Percentiles rank a stretch among this genome's conserved stretches.
Conservation (phyloP, 495 filamentous ascomycete species). For the Aspergillus bridgeri region DNA sequence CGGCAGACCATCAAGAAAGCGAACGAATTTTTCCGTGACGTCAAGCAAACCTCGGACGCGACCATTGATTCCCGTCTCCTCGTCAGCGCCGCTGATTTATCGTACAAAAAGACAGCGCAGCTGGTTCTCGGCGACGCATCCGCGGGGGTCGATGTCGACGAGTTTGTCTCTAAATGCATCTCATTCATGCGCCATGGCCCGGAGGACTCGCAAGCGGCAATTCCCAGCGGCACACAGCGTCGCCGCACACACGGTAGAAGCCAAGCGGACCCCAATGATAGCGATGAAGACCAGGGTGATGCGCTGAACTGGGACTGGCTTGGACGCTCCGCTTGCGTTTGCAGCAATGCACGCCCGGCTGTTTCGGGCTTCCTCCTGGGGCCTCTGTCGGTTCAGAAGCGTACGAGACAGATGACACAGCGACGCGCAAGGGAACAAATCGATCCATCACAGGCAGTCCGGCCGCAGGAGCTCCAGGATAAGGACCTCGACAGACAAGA, state of each 20-base stretch:
- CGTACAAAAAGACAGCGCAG: slow-evolving; percentile 67
- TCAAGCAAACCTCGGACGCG: slow-evolving; percentile 92
- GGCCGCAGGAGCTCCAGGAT: slow-evolving; percentile 68
- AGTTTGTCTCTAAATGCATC: slow-evolving; percentile 90
- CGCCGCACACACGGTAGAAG: slow-evolving; percentile 29
- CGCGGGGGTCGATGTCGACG: slow-evolving; percentile 81
- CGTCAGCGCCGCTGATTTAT: slow-evolving; percentile 72
- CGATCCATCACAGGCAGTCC: slow-evolving; percentile 58
- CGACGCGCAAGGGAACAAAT: slow-evolving; percentile 60
- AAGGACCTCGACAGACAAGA: slow-evolving; percentile 69
- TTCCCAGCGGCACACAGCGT: slow-evolving; percentile 26
- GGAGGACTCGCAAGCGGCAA: slow-evolving; percentile 17
- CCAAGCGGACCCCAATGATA: slow-evolving; percentile 45
- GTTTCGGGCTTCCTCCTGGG: slow-evolving; percentile 84
- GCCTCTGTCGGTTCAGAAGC: slow-evolving; percentile 85
- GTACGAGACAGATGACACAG: slow-evolving; percentile 62
- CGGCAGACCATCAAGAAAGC: slow-evolving; percentile 58
- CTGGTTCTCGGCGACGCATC: slow-evolving; percentile 64
- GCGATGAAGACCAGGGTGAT: slow-evolving; percentile 62
- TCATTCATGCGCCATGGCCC: slow-evolving; percentile 73
- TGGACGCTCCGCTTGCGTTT: slow-evolving; percentile 70
- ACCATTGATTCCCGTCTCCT: slow-evolving; percentile 84
- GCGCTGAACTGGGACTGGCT: slow-evolving; percentile 85
- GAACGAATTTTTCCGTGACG: slow-evolving; percentile 60
- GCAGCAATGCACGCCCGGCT: slow-evolving; percentile 66